Conservation (phyloP, 2,329 filamentous ascomycete species). For the Pseudocercospora ulei region DNA sequence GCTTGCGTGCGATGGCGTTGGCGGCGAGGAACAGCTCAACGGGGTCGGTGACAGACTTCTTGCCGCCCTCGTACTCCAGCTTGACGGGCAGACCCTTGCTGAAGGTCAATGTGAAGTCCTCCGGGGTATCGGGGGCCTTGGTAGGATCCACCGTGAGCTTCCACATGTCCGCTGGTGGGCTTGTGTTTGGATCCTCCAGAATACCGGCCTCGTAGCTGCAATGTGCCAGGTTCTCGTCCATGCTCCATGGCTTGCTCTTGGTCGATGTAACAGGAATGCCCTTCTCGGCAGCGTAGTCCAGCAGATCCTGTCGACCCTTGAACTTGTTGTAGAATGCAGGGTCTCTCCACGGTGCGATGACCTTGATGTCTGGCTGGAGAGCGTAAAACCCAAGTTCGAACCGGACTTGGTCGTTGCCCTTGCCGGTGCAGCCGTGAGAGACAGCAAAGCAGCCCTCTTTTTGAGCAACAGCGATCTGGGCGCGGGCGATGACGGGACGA, state of each 20-base stretch:
- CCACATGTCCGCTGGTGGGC: conserved; percentile 71
- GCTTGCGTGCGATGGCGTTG: conserved; percentile 60
- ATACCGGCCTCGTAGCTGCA: conserved; percentile 72
- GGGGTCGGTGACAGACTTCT: conserved; percentile 55
- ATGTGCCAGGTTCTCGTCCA: conserved; percentile 64
- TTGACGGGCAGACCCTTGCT: conserved; percentile 65
- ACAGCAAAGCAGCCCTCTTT: conserved; percentile 48
- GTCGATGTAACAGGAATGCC: conserved; percentile 64
- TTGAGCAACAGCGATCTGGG: conserved; percentile 55
- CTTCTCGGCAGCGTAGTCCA: conserved; percentile 58
- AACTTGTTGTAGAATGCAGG: conserved; percentile 62
- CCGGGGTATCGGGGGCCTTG: conserved; percentile 59
- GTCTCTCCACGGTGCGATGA: conserved; percentile 66
- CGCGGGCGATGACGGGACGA: conserved; percentile 59
- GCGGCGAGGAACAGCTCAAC: conserved; percentile 62
- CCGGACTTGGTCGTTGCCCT: conserved; percentile 57
- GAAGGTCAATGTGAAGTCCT: conserved; percentile 63
- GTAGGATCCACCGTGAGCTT: conserved; percentile 57
- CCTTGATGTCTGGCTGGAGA: conserved; percentile 55
- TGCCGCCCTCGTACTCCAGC: conserved; percentile 48
- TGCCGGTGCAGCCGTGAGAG: conserved; percentile 51
- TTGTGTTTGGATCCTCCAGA: conserved; percentile 55
- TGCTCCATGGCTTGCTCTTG: conserved; percentile 61
- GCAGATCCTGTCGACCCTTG: conserved; percentile 60
- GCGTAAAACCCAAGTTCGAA: conserved; percentile 56